phyloP scores from a whole-genome alignment of 257 asterid genomes.

The Datura wrightii region DNA sequence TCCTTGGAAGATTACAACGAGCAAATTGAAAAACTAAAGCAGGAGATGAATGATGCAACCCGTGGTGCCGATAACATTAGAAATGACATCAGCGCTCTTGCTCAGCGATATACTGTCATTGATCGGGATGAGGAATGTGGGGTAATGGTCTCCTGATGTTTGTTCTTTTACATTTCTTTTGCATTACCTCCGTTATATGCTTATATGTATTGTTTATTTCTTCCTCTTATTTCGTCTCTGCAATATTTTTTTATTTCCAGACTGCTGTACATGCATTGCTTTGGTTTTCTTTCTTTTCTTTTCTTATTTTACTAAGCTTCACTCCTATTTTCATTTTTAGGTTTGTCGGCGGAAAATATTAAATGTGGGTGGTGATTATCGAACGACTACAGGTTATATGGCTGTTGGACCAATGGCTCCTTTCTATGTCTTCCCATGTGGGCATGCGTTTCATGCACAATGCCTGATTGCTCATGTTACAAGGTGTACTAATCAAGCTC shows the following conservation, averaged over 20 bases:
- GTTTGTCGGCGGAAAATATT: slow-evolving; percentile 83
- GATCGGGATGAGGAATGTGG: slow-evolving; percentile 94
- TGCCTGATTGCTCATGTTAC: slow-evolving; percentile 96
- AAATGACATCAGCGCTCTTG: slow-evolving; percentile 90
- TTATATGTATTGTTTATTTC: neutral
- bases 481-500: slow-evolving; percentile 78
- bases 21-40: slow-evolving; percentile 92
- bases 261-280: slow-evolving; percentile 14
- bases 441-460: slow-evolving; percentile 89
- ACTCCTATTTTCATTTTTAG: slow-evolving; percentile 49
- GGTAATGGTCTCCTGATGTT: slow-evolving; percentile 60
- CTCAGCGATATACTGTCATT: slow-evolving; percentile 87
- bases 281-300: neutral
- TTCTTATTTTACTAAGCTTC: neutral
- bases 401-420: slow-evolving; percentile 93
- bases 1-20: slow-evolving; percentile 96
- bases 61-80: slow-evolving; percentile 96
- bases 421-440: slow-evolving; percentile 97
- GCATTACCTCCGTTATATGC: neutral
- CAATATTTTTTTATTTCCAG: neutral
- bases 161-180: neutral
- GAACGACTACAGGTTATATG: slow-evolving; percentile 69
- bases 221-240: neutral
- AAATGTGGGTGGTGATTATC: slow-evolving; percentile 67
- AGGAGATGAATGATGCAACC: slow-evolving; percentile 99